Evolutionary conservation across 108 stramenopile genomes (phyloP).

Genomic region (Skeletonema marinoi): DNA sequence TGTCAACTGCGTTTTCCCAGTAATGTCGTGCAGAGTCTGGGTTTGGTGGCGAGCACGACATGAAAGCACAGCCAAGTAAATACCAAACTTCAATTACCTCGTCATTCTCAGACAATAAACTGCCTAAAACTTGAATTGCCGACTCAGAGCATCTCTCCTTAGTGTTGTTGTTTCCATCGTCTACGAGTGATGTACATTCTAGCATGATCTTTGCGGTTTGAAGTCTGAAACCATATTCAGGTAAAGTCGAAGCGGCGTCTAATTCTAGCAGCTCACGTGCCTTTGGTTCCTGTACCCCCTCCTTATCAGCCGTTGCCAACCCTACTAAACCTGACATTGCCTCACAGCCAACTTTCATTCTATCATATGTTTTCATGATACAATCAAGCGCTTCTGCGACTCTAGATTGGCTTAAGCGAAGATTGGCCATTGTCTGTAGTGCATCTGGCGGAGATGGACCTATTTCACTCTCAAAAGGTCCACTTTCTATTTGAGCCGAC

Average conservation of each 20-base stretch:
- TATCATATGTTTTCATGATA: slow-evolving; percentile 66
- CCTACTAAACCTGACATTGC: slow-evolving; percentile 79
- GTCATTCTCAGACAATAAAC: slow-evolving; percentile 87
- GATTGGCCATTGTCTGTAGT: slow-evolving; percentile 82
- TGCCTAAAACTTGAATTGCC: slow-evolving; percentile 81
- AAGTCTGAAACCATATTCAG: slow-evolving; percentile 82
- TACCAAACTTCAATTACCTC: slow-evolving; percentile 90
- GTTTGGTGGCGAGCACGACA: slow-evolving; percentile 48
- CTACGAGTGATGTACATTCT: slow-evolving; percentile 68
- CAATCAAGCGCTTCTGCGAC: slow-evolving; percentile 66
- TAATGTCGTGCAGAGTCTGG: slow-evolving; percentile 65
- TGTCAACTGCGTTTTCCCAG: slow-evolving; percentile 67
- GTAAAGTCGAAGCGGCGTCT: slow-evolving; percentile 58
- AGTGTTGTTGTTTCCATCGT: slow-evolving; percentile 13
- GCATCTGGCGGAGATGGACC: slow-evolving; percentile 71
- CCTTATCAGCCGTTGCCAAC: slow-evolving; percentile 46
- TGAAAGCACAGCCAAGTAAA: slow-evolving; percentile 83
- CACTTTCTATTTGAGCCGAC: slow-evolving; percentile 9
- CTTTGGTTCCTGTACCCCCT: slow-evolving; percentile 40
- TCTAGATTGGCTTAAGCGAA: slow-evolving; percentile 77
- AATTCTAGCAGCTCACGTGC: slow-evolving; percentile 46
- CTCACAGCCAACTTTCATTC: slow-evolving; percentile 78
- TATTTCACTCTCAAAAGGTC: background rate
- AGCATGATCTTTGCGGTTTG: slow-evolving; percentile 85
- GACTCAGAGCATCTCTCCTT: slow-evolving; percentile 60